Percentiles rank a stretch among this genome's conserved stretches.
Conservation (phyloP, 768 basidiomycete species). For the Macrolepiota albuminosa region DNA sequence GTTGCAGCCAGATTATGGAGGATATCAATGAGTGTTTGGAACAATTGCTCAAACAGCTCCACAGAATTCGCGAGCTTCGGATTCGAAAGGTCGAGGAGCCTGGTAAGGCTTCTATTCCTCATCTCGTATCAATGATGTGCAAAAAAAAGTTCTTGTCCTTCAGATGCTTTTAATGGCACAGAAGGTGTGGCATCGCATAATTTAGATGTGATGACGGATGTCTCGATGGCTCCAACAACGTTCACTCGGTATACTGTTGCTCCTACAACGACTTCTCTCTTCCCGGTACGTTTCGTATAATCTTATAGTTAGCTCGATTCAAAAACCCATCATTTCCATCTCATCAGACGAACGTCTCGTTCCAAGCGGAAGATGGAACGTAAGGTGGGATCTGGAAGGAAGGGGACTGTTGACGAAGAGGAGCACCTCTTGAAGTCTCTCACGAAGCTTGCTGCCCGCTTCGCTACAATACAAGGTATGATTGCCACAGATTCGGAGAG, state of each 20-base stretch:
- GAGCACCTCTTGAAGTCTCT: slow-evolving; percentile 87
- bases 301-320: background rate
- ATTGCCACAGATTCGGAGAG: background rate
- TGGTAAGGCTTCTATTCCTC: slow-evolving; percentile 37
- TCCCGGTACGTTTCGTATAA: slow-evolving; percentile 54
- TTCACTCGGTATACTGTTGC: slow-evolving; percentile 95
- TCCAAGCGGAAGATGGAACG: slow-evolving; percentile 84
- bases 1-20: slow-evolving; percentile 71
- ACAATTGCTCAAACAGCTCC: slow-evolving; percentile 79
- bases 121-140: background rate
- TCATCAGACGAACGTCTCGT: slow-evolving; percentile 62
- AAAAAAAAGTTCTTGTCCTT: background rate
- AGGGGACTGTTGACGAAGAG: slow-evolving; percentile 95
- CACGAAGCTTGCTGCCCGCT: slow-evolving; percentile 65
- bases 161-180: slow-evolving; percentile 72
- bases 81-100: slow-evolving; percentile 77
- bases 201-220: slow-evolving; percentile 93
- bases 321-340: background rate
- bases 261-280: slow-evolving; percentile 66
- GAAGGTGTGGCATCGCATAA: slow-evolving; percentile 79
- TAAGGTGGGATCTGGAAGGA: slow-evolving; percentile 83
- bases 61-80: slow-evolving; percentile 73
- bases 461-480: slow-evolving; percentile 60
- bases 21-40: slow-evolving; percentile 84
- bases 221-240: slow-evolving; percentile 81